Base-by-base conservation (phyloP, 23 red algal species). In the Gracilaria caudata region DNA sequence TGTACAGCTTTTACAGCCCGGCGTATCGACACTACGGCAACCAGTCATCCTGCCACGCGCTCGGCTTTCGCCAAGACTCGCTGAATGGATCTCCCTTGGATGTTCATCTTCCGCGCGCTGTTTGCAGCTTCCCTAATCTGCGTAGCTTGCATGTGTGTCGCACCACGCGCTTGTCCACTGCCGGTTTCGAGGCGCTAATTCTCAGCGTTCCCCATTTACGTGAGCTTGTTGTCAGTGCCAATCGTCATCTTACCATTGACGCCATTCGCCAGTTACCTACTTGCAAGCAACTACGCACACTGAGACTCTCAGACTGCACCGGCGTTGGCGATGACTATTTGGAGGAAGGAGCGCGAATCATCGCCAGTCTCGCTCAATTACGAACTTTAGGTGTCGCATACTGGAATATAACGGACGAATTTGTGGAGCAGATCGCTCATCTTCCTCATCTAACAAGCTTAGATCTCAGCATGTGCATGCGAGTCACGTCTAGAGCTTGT, bases 1-100 rank as follows among this genome's bases (percentile, higher is more conserved):
- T 80, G 12, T 80, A 75, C 40, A 75, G 70, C 43, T 75, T 75
- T 21, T 75, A 75, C 40, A 75, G 70, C 40, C 70, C 70, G 20
- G 70, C 70, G 3, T 80, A 63, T 44, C 77, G 51, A 4, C 77
- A 63, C 40, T 75, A 61, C 77, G 35, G 35, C 51, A 57, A 60
- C 77, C 47, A 60, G 25, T 80, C 51, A 4, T 80, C 56, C 5
- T 51, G 51, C 51, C 51, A 36, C 17, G 56, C 77, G 17, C 35
- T 80, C 46, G 51, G 47, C 46, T 80, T 80, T 19, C 46, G 46
- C 20, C 25, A 7, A 26, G 19, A 36, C 26, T 8, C 6, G 1
- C 77, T 6, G 20, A 23, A 4, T 51, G 24, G 1, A 7, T 43
- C 77, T 33, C 19, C 19, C 9, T 33, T 80, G 56, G 56, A 80